Evolutionary conservation across 352 stramenopile genomes (phyloP).

Genomic region (Phytophthora melonis): DNA sequence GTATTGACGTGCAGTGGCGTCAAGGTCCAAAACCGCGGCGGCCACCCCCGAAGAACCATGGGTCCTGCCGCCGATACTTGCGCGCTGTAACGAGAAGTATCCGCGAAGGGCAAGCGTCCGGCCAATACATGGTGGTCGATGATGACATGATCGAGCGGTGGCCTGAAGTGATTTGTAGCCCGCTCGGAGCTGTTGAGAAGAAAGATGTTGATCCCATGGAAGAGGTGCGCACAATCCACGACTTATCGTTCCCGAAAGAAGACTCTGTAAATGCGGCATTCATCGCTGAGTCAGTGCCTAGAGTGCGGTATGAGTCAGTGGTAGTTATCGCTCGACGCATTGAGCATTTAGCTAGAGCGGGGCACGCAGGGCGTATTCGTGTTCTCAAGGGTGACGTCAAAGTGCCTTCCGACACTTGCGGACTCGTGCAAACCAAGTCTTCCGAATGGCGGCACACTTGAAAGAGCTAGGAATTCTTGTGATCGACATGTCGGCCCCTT

Average conservation of each 20-base stretch:
- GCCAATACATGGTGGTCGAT: conserved; percentile 27
- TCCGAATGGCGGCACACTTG: no score
- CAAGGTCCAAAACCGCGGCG: not conserved
- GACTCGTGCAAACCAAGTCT: conserved; percentile 2
- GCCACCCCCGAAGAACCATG: conserved; percentile 17
- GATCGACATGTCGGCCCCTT: no score
- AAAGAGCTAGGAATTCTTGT: no score
- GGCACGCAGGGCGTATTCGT: not conserved
- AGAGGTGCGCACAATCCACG: conserved; percentile 25
- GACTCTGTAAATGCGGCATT: conserved; percentile 16
- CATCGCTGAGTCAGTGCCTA: conserved; percentile 1
- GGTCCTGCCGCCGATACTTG: not conserved
- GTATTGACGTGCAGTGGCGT: conserved; percentile 3
- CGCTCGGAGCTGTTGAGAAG: conserved; percentile 27
- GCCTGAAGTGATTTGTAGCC: conserved; percentile 13
- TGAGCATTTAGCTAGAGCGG: not conserved
- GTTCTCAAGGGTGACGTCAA: conserved; percentile 28
- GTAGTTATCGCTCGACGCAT: conserved; percentile 19
- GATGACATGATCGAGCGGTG: conserved; percentile 5
- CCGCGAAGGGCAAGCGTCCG: not conserved
- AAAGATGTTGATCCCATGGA: conserved; percentile 12
- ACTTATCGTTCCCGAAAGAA: conserved; percentile 15
- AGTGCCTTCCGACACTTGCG: conserved; percentile 18
- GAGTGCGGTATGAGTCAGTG: not conserved
- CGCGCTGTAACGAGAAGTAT: conserved; percentile 9